These are phyloP conservation scores for Eucalyptus urophylla DNA, from an alignment of 345 rosid species.

Conservation along the genomic window DNA sequence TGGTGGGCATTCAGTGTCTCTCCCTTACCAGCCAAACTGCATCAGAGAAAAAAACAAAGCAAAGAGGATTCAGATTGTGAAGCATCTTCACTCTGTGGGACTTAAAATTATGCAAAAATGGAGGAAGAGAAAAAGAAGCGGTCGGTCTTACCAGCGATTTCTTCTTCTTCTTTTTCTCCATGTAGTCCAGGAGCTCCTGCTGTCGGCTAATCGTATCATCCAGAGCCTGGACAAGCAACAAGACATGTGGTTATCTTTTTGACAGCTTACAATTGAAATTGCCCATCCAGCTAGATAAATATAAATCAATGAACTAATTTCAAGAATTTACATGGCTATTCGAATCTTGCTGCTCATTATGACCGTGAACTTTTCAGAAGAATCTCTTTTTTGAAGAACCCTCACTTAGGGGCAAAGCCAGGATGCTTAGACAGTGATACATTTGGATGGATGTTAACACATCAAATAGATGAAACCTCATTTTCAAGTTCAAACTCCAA, in stretches of 20 bases:
- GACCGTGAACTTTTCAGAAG: background rate
- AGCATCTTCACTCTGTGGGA: background rate
- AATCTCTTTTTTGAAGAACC: background rate
- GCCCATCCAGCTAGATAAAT: background rate
- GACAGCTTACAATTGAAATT: background rate
- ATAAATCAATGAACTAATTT: background rate
- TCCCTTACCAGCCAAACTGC: background rate
- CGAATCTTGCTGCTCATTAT: background rate
- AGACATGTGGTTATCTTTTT: background rate
- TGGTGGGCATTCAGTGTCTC: background rate
- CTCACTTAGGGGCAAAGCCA: background rate
- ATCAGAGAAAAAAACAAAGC: no score
- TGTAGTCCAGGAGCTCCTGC: constrained; percentile 61
- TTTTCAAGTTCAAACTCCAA: background rate
- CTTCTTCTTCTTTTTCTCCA: constrained; percentile 85
- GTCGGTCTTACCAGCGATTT: constrained; percentile 18
- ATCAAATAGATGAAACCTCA: background rate
- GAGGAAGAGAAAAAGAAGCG: background rate
- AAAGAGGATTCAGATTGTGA: background rate
- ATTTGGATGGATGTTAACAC: background rate
- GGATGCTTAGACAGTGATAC: background rate
- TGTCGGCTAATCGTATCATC: constrained; percentile 65
- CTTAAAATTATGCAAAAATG: background rate
- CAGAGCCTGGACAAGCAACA: constrained; percentile 41
- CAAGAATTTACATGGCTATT: background rate